A percentile compares a stretch with the other conserved stretches of the same genome.
Conservation (phyloP, 108 stramenopile species). For the Pseudonitzschia multiseries region DNA sequence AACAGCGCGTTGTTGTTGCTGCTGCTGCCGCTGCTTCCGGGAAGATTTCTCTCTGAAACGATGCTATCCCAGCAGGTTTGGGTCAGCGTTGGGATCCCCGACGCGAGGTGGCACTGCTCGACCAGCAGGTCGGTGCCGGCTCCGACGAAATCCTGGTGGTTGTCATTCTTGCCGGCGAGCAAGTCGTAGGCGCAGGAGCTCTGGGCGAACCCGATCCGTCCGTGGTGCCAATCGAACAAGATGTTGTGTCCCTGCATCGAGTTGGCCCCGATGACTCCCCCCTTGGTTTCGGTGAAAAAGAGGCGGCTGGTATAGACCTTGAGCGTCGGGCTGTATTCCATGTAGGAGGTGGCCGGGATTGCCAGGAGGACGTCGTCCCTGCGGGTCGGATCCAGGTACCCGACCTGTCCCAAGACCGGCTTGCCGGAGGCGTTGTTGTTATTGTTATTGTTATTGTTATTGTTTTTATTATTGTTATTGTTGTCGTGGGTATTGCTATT, state of each 20-base stretch:
- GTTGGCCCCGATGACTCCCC: conserved; percentile 93
- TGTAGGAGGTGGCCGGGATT: conserved; percentile 79
- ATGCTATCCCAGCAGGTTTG: conserved; percentile 28
- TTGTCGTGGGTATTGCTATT: conserved; percentile 38
- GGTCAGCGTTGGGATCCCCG: conserved; percentile 18
- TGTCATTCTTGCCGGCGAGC: conserved; percentile 16
- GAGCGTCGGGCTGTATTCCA: conserved; percentile 59
- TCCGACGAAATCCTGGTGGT: conserved; percentile 2
- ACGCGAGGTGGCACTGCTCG: conserved; percentile 24
- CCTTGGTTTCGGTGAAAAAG: conserved; percentile 77
- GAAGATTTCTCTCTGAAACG: too few relatives aligned
- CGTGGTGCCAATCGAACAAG: conserved; percentile 88
- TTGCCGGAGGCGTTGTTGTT: conserved; percentile 33
- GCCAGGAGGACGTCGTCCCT: conserved; percentile 76
- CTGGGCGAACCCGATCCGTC: conserved; percentile 90
- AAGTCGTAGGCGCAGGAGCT: conserved; percentile 72
- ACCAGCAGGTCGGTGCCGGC: conserved; percentile 8
- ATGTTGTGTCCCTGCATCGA: conserved; percentile 95
- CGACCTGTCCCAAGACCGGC: conserved; percentile 49
- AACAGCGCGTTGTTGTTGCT: background rate
- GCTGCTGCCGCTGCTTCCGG: too few relatives aligned
- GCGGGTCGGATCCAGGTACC: conserved; percentile 49
- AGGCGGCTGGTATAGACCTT: conserved; percentile 68
- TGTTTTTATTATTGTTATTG: conserved; percentile 29
- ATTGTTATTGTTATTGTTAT: conserved; percentile 27